Evolutionary conservation across 768 basidiomycete species (phyloP).

Genomic region (Boletellus sp.): DNA sequence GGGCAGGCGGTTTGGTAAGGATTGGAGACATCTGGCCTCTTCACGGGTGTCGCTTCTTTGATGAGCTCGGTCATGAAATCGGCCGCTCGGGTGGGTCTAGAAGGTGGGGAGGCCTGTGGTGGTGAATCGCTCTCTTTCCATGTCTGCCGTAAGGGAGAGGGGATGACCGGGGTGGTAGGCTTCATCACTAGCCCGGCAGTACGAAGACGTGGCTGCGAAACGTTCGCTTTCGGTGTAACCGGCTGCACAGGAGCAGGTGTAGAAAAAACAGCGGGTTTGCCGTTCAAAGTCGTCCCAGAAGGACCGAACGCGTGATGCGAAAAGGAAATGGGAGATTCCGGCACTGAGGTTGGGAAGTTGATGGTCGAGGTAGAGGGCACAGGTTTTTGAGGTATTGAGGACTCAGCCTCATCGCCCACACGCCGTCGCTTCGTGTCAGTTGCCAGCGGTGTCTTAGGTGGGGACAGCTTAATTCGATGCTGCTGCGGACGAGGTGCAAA

Average conservation of each 20-base stretch:
- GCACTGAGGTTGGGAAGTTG: conserved; percentile 20
- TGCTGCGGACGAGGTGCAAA: conserved; percentile 56
- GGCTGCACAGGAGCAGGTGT: conserved; percentile 22
- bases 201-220: conserved; percentile 36
- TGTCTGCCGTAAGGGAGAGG: conserved; percentile 73
- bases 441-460: conserved; percentile 35
- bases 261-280: conserved; percentile 20
- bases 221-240: conserved; percentile 27
- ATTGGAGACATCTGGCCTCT: conserved; percentile 66
- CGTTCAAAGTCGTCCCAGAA: conserved; percentile 27
- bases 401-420: conserved; percentile 45
- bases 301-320: conserved; percentile 25
- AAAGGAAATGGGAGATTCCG: conserved; percentile 34
- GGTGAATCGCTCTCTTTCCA: conserved; percentile 52
- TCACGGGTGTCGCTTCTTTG: conserved; percentile 64
- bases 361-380: conserved; percentile 26
- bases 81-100: conserved; percentile 59
- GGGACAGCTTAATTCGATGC: conserved; percentile 42
- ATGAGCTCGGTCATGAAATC: conserved; percentile 67
- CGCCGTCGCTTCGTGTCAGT: conserved; percentile 61
- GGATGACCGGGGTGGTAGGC: conserved; percentile 58
- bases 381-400: conserved; percentile 34
- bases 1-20: conserved; percentile 76
- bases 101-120: conserved; percentile 30
- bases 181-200: conserved; percentile 40